Percentiles rank a stretch among this genome's conserved stretches.
Conservation (phyloP, 306 rosid genomes). For the cucumber (Cucumis sativus) region Cucumber_9930_V3 NC_026661.2:22142501-22143000, state of each 20-base stretch:
- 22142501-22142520: conserved; percentile 4
- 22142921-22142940: neutral
- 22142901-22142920: neutral
- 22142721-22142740: conserved; percentile 17
- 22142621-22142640: neutral
- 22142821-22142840: conserved; percentile 21
- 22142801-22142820: conserved; percentile 20
- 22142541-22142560: neutral
- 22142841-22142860: conserved; percentile 16
- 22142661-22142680: neutral
- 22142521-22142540: neutral
- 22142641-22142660: neutral
- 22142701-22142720: neutral
- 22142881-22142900: conserved; percentile 1
- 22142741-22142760: conserved; percentile 26
- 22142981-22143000: neutral
- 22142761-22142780: conserved; percentile 31
- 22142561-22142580: neutral
- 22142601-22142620: conserved; percentile 1
- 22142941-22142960: neutral
- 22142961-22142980: neutral
- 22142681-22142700: neutral
- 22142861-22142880: conserved; percentile 11
- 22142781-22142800: conserved; percentile 21
- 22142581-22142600: neutral